Base-by-base conservation (phyloP, 2,329 filamentous ascomycete genomes). In the Beauveria bassiana region DNA sequence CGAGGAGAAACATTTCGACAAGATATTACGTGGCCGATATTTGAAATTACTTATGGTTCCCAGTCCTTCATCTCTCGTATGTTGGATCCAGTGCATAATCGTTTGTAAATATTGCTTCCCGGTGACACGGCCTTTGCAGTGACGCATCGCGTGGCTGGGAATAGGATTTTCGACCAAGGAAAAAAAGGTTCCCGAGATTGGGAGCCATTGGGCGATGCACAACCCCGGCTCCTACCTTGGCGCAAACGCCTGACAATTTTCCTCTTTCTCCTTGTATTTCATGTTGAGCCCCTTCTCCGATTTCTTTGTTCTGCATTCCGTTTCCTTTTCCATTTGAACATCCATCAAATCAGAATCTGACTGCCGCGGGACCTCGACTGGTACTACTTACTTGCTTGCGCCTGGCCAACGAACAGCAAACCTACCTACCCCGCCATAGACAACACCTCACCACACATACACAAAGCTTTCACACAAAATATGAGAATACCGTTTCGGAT, bases 401-500 rank as follows among this genome's bases (percentile, higher is more conserved):
- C 34, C 10, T 12, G 5, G 14, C 34, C 34, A 38, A 38, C 12
- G 12, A 38, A 16, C 12, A 38, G 34, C 34, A 38, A 38, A 22
- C 22, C 22, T 22, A 22, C 14, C 34, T 34, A 24, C 24, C 24
- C 51, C 34, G 51, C n/a, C 31, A n/a, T n/a, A 42, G 9, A 53
- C 51, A 10, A 38, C 26, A 31, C 49, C 12, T 28, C 24, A n/a
- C 34, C 14, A 16, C 34, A 38, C 34, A 38, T 38, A 12, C n/a
- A 45, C 53, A 56, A 6, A 46, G 12, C 53, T 46, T 22, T 22
- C 22, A 54, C 28, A 38, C 16, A 24, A 46, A 60, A n/a, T 34
- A 60, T 60, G 58, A 60, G 58, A 54, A 54, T 60, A 60, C 58
- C 49, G 2, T 54, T 60, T 20, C 58, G 58, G n/a, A 60, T 60